phyloP scores from a whole-genome alignment of 305 asterid species.

The Fraxinus platypoda region DNA sequence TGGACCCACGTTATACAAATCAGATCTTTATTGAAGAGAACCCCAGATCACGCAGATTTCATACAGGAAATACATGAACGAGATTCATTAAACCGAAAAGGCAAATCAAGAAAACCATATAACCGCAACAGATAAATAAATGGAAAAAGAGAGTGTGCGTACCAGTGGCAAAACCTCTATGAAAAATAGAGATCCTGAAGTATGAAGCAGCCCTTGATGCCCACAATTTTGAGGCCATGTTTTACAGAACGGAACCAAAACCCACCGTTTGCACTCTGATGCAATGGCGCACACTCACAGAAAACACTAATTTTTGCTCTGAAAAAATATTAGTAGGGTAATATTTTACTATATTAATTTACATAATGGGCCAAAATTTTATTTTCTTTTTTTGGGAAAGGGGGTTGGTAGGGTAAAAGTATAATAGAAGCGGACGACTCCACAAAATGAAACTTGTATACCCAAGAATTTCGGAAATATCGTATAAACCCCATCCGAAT shows the following conservation, averaged over 20 bases:
- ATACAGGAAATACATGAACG: background rate
- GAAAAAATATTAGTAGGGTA: conserved; percentile 2
- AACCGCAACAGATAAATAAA: background rate
- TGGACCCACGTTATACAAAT: conserved; percentile 20
- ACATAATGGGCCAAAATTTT: background rate
- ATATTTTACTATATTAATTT: background rate
- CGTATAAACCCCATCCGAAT: conserved; percentile 11
- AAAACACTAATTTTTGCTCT: background rate
- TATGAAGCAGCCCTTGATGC: conserved; percentile 81
- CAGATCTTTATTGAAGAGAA: conserved; percentile 42
- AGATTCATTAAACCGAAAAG: conserved; percentile 18
- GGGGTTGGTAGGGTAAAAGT: conserved; percentile 29
- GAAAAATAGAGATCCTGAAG: conserved; percentile 72
- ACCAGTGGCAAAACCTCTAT: conserved; percentile 93
- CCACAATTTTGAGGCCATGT: conserved; percentile 82
- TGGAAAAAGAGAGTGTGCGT: background rate
- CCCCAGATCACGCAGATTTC: conserved; percentile 41
- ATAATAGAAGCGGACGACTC: background rate
- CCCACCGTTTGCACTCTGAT: conserved; percentile 26
- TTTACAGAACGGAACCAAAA: conserved; percentile 15
- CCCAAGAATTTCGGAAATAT: background rate
- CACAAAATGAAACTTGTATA: background rate
- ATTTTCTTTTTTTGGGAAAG: background rate
- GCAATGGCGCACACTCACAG: conserved; percentile 26
- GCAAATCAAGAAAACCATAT: conserved; percentile 3